Percentiles rank a stretch among this genome's conserved stretches.
These are phyloP conservation scores for Saturnispora gosingensis DNA, from an alignment of 805 yeast species.

Conservation along the genomic window DNA sequence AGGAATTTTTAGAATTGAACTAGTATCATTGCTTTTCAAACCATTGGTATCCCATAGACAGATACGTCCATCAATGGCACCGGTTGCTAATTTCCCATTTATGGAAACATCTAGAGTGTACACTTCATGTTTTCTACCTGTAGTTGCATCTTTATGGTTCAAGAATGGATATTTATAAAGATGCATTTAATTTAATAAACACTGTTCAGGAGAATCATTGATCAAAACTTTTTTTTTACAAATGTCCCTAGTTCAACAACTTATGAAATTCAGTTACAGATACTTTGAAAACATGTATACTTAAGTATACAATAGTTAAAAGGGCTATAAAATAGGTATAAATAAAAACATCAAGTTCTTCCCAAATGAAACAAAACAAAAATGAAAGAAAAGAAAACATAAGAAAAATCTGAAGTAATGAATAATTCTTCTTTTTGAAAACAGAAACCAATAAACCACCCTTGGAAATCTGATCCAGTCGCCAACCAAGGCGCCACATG, in stretches of 20 bases:
- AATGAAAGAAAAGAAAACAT: background rate
- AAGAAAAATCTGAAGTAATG: background rate
- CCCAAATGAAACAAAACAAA: background rate
- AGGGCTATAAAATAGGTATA: background rate
- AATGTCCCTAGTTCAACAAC: too few species aligned
- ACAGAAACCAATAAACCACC: background rate
- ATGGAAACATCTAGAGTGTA: conserved; percentile 75
- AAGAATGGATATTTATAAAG: conserved; percentile 5
- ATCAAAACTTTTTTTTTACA: background rate
- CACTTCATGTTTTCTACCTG: conserved; percentile 56
- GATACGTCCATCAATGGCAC: conserved; percentile 89
- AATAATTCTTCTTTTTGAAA: background rate
- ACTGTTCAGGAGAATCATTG: background rate
- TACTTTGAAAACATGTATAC: background rate
- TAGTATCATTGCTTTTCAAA: conserved; percentile 25
- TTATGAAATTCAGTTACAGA: background rate
- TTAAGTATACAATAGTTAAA: background rate
- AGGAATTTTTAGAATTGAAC: conserved; percentile 32
- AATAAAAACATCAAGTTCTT: background rate
- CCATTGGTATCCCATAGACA: conserved; percentile 55
- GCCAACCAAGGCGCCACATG: conserved; percentile 7
- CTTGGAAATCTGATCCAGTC: background rate
- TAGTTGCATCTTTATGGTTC: conserved; percentile 38
- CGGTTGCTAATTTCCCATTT: conserved; percentile 88
- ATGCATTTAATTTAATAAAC: background rate